Evolutionary conservation across 495 filamentous ascomycete genomes (phyloP).

Genomic region (Neurospora pannonica): DNA sequence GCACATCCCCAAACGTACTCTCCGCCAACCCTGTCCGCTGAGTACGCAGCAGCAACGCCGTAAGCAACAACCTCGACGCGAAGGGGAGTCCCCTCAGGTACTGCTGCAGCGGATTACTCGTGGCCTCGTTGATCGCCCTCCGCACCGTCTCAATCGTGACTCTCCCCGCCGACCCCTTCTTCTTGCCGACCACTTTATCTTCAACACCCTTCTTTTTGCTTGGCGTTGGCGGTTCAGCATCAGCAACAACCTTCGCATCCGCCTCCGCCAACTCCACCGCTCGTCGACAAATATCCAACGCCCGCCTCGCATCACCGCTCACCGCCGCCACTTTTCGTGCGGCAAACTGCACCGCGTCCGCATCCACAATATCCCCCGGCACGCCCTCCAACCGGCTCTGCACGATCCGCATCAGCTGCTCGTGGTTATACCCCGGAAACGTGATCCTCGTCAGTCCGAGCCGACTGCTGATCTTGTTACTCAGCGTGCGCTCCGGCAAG

Average conservation of each 20-base stretch:
- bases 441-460: constrained; percentile 86
- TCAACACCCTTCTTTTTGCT: constrained; percentile 3
- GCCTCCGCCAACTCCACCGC: constrained; percentile 94
- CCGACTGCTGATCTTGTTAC: constrained; percentile 94
- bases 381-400: constrained; percentile 79
- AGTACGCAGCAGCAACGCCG: constrained; percentile 68
- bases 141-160: constrained; percentile 93
- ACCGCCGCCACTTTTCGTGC: constrained; percentile 95
- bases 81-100: constrained; percentile 75
- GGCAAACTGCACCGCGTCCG: constrained; percentile 94
- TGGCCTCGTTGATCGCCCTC: constrained; percentile 89
- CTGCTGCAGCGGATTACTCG: constrained; percentile 81
- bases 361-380: constrained; percentile 79
- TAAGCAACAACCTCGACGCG: constrained; percentile 72
- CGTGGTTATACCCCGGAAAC: constrained; percentile 94
- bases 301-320: constrained; percentile 84
- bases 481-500: constrained; percentile 88
- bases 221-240: constrained; percentile 38
- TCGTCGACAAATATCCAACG: constrained; percentile 88
- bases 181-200: constrained; percentile 5
- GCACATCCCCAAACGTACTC: constrained; percentile 78
- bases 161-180: constrained; percentile 30
- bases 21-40: constrained; percentile 77
- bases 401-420: constrained; percentile 96
- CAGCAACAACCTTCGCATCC: constrained; percentile 54